Conservation (phyloP, 1,284 basidiomycete species). For the Ustilago xerochloae region DNA sequence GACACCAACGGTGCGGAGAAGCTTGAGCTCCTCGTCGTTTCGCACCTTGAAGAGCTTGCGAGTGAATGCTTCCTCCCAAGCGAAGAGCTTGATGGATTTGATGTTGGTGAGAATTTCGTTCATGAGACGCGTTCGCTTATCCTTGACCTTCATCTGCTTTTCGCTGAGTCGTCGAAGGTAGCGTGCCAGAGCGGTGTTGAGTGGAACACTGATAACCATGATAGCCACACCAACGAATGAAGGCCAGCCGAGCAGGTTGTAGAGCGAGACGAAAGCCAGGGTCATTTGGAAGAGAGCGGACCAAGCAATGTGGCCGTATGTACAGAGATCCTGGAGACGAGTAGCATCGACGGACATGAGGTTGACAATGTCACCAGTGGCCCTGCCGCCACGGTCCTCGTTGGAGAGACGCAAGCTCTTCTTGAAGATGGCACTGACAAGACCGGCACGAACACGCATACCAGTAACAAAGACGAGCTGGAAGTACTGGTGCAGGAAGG, state of each 20-base stretch:
- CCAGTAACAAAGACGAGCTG: constrained; percentile 70
- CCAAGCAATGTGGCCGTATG: constrained; percentile 82
- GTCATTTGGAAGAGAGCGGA: constrained; percentile 73
- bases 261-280: constrained; percentile 73
- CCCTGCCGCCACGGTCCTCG: constrained; percentile 82
- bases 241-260: constrained; percentile 81
- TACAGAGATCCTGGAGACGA: constrained; percentile 87
- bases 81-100: constrained; percentile 66
- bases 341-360: constrained; percentile 93
- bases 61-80: constrained; percentile 69
- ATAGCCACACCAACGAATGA: constrained; percentile 84
- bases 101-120: constrained; percentile 66
- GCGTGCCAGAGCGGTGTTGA: constrained; percentile 81
- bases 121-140: constrained; percentile 71
- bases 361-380: constrained; percentile 85
- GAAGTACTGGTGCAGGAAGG: constrained; percentile 84
- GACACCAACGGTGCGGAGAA: constrained; percentile 80
- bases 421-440: constrained; percentile 88
- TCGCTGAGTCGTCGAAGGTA: constrained; percentile 78
- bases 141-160: constrained; percentile 89
- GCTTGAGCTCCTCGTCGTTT: constrained; percentile 77
- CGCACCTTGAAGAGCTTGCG: constrained; percentile 78
- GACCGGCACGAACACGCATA: constrained; percentile 83
- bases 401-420: constrained; percentile 74
- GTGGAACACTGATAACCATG: constrained; percentile 76